Percentiles rank a stretch among this genome's conserved stretches.
These are phyloP conservation scores for Parascedosporium putredinis DNA, from an alignment of 2,329 filamentous ascomycete species.

Conservation along the genomic window DNA sequence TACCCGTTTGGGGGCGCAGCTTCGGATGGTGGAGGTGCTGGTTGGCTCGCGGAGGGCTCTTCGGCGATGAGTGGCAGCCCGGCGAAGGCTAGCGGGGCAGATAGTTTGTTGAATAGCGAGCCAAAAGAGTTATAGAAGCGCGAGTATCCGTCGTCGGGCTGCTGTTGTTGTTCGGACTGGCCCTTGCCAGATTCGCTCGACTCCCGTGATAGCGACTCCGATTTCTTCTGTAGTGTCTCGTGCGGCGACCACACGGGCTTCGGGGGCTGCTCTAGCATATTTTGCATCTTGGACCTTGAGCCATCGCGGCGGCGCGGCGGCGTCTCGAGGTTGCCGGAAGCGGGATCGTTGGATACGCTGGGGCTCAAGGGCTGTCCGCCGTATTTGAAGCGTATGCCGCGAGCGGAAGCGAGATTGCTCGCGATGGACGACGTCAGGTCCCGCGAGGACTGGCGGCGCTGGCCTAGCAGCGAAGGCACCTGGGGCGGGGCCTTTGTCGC, in stretches of 20 bases:
- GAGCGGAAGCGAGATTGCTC: conserved; percentile 75
- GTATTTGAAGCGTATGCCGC: conserved; percentile 61
- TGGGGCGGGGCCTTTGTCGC: not conserved
- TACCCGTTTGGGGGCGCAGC: conserved; percentile 26
- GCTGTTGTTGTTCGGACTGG: conserved; percentile 43
- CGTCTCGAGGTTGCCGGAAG: conserved; percentile 57
- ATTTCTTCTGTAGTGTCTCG: conserved; percentile 13
- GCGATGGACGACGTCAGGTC: conserved; percentile 75
- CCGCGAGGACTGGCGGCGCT: conserved; percentile 46
- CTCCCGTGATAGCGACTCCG: conserved; percentile 11
- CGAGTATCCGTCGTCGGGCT: conserved; percentile 67
- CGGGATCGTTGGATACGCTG: conserved; percentile 63
- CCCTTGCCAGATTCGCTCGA: not conserved
- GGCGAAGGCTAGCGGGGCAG: conserved; percentile 84
- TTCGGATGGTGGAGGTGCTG: conserved; percentile 12
- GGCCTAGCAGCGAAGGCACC: conserved; percentile 18
- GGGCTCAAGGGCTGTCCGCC: conserved; percentile 60
- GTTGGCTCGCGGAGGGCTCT: conserved; percentile 22
- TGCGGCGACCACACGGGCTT: conserved; percentile 45
- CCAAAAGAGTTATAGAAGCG: conserved; percentile 90
- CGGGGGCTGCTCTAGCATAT: conserved; percentile 41
- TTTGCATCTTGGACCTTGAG: conserved; percentile 40
- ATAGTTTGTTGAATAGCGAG: conserved; percentile 76
- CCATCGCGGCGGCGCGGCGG: conserved; percentile 39
- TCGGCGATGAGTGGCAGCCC: conserved; percentile 66